phyloP scores from a whole-genome alignment of 176 grass and related monocot genomes.

The Leersia perrieri region DNA sequence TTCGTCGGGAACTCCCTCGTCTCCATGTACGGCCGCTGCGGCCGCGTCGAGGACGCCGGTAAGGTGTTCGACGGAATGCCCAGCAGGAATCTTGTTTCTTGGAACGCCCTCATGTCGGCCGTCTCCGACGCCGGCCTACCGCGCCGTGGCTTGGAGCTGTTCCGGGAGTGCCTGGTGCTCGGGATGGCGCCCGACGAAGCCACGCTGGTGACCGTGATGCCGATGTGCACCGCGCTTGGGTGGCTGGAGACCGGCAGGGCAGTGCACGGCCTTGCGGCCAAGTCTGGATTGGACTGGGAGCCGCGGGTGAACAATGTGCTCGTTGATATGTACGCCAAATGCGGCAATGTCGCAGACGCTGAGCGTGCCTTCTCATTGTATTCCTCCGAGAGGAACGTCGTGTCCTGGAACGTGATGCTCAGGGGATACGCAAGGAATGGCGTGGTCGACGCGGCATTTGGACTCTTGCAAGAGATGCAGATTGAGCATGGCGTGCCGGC shows the following conservation, averaged over 20 bases:
- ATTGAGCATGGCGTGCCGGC: constrained; percentile 18
- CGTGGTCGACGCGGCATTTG: constrained; percentile 28
- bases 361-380: constrained; percentile 29
- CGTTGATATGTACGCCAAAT: constrained; percentile 63
- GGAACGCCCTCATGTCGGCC: constrained; percentile 61
- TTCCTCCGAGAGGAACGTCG: constrained; percentile 19
- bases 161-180: constrained; percentile 27
- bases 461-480: constrained; percentile 48
- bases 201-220: constrained; percentile 54
- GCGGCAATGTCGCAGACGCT: constrained; percentile 38
- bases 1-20: constrained; percentile 58
- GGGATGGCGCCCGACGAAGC: constrained; percentile 46
- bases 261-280: constrained; percentile 48
- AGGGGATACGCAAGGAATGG: constrained; percentile 41
- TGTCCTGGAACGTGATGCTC: constrained; percentile 71
- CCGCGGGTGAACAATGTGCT: constrained; percentile 51
- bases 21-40: constrained; percentile 59
- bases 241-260: constrained; percentile 34
- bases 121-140: constrained; percentile 40
- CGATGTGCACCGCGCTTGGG: constrained; percentile 41
- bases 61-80: constrained; percentile 47
- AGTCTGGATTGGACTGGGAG: constrained; percentile 34
- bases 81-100: constrained; percentile 56
- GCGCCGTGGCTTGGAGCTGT: constrained; percentile 40
- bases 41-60: constrained; percentile 33